phyloP scores from a whole-genome alignment of 1,284 basidiomycete genomes.

The Cryptococcus maquisensis region DNA sequence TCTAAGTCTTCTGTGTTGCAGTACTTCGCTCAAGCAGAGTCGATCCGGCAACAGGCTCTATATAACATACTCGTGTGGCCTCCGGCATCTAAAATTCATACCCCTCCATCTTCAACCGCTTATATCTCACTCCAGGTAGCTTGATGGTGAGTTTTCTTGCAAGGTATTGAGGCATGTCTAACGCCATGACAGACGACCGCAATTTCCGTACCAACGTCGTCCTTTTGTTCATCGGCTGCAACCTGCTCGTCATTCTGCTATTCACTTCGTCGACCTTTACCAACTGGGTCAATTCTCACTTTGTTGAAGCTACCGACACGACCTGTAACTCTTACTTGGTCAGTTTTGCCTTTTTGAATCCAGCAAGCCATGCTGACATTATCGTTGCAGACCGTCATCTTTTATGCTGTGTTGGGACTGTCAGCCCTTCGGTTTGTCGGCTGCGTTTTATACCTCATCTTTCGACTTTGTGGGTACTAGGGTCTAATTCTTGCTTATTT shows the following conservation, averaged over 20 bases:
- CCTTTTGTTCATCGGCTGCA: constrained; percentile 76
- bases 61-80: too few relatives aligned
- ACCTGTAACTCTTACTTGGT: constrained; percentile 75
- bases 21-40: too few relatives aligned
- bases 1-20: too few relatives aligned
- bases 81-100: too few relatives aligned
- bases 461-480: constrained; percentile 46
- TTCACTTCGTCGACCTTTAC: constrained; percentile 76
- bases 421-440: constrained; percentile 73
- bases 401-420: constrained; percentile 74
- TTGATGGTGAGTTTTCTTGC: constrained; percentile 68
- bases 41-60: too few relatives aligned
- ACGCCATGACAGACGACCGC: constrained; percentile 19
- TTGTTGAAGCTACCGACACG: constrained; percentile 52
- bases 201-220: constrained; percentile 66
- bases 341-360: constrained; percentile 8
- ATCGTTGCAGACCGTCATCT: constrained; percentile 58
- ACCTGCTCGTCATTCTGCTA: constrained; percentile 75
- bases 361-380: constrained; percentile 1
- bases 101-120: too few relatives aligned
- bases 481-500: too few relatives aligned
- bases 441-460: constrained; percentile 69
- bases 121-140: too few relatives aligned
- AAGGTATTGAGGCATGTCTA: neutral
- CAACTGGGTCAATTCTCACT: constrained; percentile 39